Evolutionary conservation across 2,329 filamentous ascomycete species (phyloP).

Genomic region (Westerdykella aurantiaca): DNA sequence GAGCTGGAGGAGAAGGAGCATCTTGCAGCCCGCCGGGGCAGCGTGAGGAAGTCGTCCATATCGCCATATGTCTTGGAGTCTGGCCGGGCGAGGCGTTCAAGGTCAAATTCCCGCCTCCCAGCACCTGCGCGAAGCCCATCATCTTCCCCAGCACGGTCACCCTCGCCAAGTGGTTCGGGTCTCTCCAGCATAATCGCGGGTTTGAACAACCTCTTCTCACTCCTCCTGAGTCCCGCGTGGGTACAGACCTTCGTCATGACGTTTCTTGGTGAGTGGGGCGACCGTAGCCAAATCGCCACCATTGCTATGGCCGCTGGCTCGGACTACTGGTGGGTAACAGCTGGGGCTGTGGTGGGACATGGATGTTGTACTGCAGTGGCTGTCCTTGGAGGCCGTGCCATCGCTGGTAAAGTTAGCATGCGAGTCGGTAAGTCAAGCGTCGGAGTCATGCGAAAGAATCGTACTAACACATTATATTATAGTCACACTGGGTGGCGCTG

Average conservation of each 20-base stretch:
- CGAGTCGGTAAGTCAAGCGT: constrained; percentile 71
- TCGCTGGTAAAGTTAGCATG: constrained; percentile 90
- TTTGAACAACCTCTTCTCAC: constrained; percentile 76
- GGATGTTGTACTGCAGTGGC: constrained; percentile 85
- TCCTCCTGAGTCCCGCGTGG: constrained; percentile 92
- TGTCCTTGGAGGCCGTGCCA: constrained; percentile 84
- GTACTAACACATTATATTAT: constrained; percentile 20
- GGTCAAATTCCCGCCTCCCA: constrained; percentile 70
- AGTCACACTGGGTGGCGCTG: constrained; percentile 90
- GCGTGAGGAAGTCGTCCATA: constrained; percentile 61
- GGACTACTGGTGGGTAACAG: constrained; percentile 98
- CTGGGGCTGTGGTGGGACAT: constrained; percentile 81
- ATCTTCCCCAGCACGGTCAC: constrained; percentile 42
- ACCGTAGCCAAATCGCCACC: constrained; percentile 94
- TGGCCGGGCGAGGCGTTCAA: constrained; percentile 67
- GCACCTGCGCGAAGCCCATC: constrained; percentile 76
- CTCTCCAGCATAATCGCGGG: constrained; percentile 55
- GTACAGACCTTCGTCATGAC: constrained; percentile 99
- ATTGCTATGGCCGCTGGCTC: constrained; percentile 98
- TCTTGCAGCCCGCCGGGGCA: constrained; percentile 57
- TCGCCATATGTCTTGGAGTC: constrained; percentile 76
- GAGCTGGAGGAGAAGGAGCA: constrained; percentile 93
- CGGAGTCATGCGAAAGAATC: constrained; percentile 1
- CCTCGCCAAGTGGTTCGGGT: constrained; percentile 48
- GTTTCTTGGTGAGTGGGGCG: constrained; percentile 96